phyloP scores from a whole-genome alignment of 495 filamentous ascomycete genomes.

The Cudoniella acicularis region DNA sequence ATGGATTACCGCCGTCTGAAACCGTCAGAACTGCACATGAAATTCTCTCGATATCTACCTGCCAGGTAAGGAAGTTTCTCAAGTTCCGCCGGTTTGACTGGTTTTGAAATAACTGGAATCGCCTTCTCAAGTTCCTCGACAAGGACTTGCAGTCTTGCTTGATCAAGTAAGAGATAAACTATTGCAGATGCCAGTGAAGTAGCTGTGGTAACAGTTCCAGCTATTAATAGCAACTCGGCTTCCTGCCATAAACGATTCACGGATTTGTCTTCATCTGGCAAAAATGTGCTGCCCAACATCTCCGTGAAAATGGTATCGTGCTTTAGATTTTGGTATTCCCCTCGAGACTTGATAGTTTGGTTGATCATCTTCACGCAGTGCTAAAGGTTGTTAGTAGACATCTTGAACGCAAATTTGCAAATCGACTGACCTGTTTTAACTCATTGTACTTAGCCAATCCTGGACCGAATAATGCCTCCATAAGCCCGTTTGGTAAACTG shows the following conservation, averaged over 20 bases:
- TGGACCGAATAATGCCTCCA: background rate
- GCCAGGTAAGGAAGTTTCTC: constrained; percentile 28
- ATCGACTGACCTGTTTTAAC: background rate
- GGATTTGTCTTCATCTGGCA: constrained; percentile 30
- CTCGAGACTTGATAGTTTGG: background rate
- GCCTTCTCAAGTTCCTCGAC: constrained; percentile 27
- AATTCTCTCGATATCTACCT: too few species aligned
- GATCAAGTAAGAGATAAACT: constrained; percentile 30
- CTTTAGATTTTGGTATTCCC: constrained; percentile 6
- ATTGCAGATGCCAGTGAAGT: constrained; percentile 25
- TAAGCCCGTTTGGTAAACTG: background rate
- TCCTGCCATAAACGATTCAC: constrained; percentile 25
- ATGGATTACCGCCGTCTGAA: constrained; percentile 2
- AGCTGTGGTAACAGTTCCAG: constrained; percentile 34
- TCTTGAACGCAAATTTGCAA: background rate
- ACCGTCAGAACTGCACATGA: too few species aligned
- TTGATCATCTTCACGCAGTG: background rate
- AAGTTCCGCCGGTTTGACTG: constrained; percentile 13
- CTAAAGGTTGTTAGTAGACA: too few species aligned
- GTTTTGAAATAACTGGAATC: constrained; percentile 15
- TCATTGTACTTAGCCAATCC: background rate
- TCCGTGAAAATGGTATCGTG: constrained; percentile 11
- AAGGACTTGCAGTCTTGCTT: constrained; percentile 20
- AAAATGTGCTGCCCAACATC: constrained; percentile 2
- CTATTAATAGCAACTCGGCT: constrained; percentile 25